Percentiles rank a stretch among this genome's conserved stretches.
phyloP scores from a whole-genome alignment of 495 filamentous ascomycete species.

The Penicillium crystallinum region DNA sequence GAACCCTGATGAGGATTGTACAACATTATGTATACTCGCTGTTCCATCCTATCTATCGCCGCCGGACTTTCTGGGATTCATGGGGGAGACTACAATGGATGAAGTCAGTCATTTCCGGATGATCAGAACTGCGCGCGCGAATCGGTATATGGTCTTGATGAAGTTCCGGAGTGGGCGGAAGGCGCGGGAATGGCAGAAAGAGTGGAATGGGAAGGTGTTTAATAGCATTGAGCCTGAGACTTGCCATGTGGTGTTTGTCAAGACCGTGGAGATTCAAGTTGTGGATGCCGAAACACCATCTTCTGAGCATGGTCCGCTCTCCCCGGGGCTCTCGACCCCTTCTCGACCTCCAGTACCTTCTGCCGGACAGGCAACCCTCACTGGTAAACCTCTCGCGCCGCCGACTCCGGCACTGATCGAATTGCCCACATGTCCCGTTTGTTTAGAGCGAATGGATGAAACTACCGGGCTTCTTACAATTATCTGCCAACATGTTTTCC shows the following conservation, averaged over 20 bases:
- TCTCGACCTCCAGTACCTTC: slow-evolving; percentile 36
- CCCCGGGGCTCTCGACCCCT: slow-evolving; percentile 42
- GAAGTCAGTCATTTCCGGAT: slow-evolving; percentile 93
- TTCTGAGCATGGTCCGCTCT: slow-evolving; percentile 27
- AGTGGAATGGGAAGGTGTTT: slow-evolving; percentile 93
- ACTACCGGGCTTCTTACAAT: slow-evolving; percentile 93
- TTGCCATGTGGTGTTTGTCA: slow-evolving; percentile 94
- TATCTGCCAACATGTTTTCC: slow-evolving; percentile 95
- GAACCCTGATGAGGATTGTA: slow-evolving; percentile 59
- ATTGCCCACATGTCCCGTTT: slow-evolving; percentile 93
- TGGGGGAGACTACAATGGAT: slow-evolving; percentile 83
- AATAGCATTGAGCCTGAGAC: slow-evolving; percentile 96
- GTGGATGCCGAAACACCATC: slow-evolving; percentile 25
- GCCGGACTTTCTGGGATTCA: slow-evolving; percentile 85
- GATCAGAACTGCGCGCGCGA: slow-evolving; percentile 82
- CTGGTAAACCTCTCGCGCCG: slow-evolving; percentile 79
- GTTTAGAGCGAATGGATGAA: slow-evolving; percentile 97
- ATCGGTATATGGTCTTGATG: slow-evolving; percentile 95
- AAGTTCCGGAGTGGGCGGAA: slow-evolving; percentile 76
- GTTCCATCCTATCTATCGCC: slow-evolving; percentile 91
- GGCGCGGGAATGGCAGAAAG: slow-evolving; percentile 73
- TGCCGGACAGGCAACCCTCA: slow-evolving; percentile 46
- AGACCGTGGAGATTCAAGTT: slow-evolving; percentile 67
- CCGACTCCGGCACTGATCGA: slow-evolving; percentile 87
- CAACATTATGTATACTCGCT: slow-evolving; percentile 89